Evolutionary conservation across 768 basidiomycete genomes (phyloP), one percentile per base, ranked within the genome.

Genomic region (Boletus barrowsii): DNA sequence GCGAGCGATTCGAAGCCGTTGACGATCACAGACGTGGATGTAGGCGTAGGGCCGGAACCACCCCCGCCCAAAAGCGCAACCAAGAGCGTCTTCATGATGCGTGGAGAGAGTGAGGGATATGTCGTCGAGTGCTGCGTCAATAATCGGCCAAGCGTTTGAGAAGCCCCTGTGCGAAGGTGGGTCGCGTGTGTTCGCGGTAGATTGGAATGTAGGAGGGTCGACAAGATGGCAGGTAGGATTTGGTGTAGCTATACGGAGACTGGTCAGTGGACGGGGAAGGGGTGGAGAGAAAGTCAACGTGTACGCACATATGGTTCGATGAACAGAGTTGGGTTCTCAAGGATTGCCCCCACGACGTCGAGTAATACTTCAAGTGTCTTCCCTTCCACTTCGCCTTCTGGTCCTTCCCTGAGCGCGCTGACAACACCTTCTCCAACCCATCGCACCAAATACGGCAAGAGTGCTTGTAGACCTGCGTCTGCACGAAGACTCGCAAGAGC

Each of bases 341-440:
- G 73, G 14, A 98, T 76, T 3, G 93, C 90, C 54, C 86, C 80
- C 41, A 93, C 83, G 17, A 92, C 90, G 57, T 93, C 91, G 56
- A 98, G 73, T 56, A 93, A 74, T 29, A 93, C 86, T 57, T 90
- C 90, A 3, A 99, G 76, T 8, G 84, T 77, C 55, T 78, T 77
- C 13, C 91, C 86, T 55, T 93, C 85, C 49, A 72, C 73, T 54
- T 90, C 88, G 18, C 74, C 75, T 55, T 86, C 81, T 11, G 65
- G 48, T 10, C 73, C 76, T 33, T 76, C 73, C 49, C 69, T 71
- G 17, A 93, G 70, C 0, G 82, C 83, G 8, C 75, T 75, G 14
- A 89, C 85, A 1, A 93, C 88, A 37, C 92, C 88, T 66, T 98
- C 94, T 15, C 88, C 90, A 0, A 96, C 82, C 97, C 97, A 99